Percentiles rank a stretch among this genome's conserved stretches.
Conservation (phyloP, 2,329 filamentous ascomycete genomes). For the Scytalidium sp. region DNA sequence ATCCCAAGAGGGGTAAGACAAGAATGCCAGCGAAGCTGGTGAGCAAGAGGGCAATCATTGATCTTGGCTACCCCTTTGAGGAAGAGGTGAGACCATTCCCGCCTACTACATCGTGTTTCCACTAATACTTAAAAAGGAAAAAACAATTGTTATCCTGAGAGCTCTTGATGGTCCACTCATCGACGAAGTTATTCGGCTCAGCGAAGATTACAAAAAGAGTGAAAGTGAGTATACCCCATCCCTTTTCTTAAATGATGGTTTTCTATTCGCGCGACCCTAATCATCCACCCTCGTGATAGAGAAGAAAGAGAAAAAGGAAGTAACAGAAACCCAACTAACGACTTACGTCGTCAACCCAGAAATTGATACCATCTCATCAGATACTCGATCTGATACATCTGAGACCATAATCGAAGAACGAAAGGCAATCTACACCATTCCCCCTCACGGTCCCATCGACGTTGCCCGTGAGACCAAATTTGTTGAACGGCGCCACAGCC, state of each 20-base stretch:
- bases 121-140: conserved; percentile 58
- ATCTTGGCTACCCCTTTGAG: conserved; percentile 81
- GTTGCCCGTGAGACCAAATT: conserved; percentile 44
- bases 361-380: conserved; percentile 19
- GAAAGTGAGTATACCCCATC: conserved; percentile 38
- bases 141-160: conserved; percentile 76
- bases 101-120: background rate
- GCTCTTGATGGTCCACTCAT: conserved; percentile 89
- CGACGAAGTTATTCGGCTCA: conserved; percentile 80
- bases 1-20: conserved; percentile 84
- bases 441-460: conserved; percentile 31
- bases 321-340: conserved; percentile 18
- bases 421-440: conserved; percentile 37
- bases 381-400: conserved; percentile 44
- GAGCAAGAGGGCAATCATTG: conserved; percentile 74
- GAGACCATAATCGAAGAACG: conserved; percentile 47
- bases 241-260: background rate
- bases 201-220: conserved; percentile 65
- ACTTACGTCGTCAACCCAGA: conserved; percentile 20
- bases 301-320: conserved; percentile 2
- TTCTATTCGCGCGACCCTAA: conserved; percentile 9
- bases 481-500: conserved; percentile 32
- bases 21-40: conserved; percentile 80
- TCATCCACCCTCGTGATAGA: conserved; percentile 5
- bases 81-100: conserved; percentile 66